Evolutionary conservation across 2,329 filamentous ascomycete species (phyloP).

Genomic region (Curvularia verruculosa): DNA sequence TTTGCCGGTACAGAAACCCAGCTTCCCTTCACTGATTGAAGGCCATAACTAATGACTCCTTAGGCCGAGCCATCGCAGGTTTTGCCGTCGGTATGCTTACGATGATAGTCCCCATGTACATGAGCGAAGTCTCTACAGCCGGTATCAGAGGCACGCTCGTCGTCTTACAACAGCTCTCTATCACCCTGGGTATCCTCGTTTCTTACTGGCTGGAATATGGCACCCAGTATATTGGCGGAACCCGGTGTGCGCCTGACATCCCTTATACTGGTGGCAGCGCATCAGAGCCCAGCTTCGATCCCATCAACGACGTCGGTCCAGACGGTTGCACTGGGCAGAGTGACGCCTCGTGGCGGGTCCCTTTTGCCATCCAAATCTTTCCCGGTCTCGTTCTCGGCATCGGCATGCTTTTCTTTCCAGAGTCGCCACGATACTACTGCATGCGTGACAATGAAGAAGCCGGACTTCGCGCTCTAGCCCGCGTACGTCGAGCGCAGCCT

Average conservation of each 20-base stretch:
- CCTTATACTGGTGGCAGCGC: constrained; percentile 55
- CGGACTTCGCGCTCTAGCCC: constrained; percentile 55
- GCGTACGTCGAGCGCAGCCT: constrained; percentile 52
- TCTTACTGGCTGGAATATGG: constrained; percentile 31
- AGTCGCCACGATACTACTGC: constrained; percentile 37
- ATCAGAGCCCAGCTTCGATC: constrained; percentile 49
- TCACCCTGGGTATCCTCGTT: constrained; percentile 29
- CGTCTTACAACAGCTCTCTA: constrained; percentile 29
- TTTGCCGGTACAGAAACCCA: constrained; percentile 19
- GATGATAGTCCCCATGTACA: constrained; percentile 34
- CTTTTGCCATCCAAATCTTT: constrained; percentile 77
- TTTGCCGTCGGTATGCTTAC: constrained; percentile 32
- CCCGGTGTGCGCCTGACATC: constrained; percentile 55
- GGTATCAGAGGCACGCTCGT: constrained; percentile 30
- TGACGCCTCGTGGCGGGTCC: constrained; percentile 62
- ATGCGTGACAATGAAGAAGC: constrained; percentile 51
- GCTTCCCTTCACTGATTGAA: not conserved
- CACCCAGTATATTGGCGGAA: constrained; percentile 29
- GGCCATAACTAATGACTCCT: not conserved
- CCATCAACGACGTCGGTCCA: constrained; percentile 23
- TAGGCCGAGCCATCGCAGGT: constrained; percentile 29
- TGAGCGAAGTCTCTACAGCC: constrained; percentile 29
- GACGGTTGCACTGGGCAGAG: constrained; percentile 46
- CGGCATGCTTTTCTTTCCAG: constrained; percentile 57
- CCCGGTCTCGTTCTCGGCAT: constrained; percentile 76